Conservation (phyloP, 2,329 filamentous ascomycete species). For the Daldinia eschscholtzii region DNA sequence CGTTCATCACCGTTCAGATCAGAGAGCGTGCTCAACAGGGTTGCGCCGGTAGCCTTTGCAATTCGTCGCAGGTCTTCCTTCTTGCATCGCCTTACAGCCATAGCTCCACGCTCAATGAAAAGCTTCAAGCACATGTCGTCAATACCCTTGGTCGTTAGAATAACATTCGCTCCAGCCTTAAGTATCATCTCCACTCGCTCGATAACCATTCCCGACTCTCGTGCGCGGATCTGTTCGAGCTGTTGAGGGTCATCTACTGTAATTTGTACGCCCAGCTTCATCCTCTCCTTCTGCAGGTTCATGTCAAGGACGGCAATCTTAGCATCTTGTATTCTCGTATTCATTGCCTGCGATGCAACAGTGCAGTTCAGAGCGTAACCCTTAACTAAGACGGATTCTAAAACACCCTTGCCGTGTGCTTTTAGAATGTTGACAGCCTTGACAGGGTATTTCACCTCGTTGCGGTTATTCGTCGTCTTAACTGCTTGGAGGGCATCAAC, state of each 20-base stretch:
- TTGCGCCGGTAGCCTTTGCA: slow-evolving; percentile 94
- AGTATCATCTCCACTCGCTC: slow-evolving; percentile 97
- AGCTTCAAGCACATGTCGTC: slow-evolving; percentile 95
- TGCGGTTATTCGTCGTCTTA: slow-evolving; percentile 90
- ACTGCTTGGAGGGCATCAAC: slow-evolving; percentile 97
- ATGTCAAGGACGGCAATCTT: slow-evolving; percentile 98
- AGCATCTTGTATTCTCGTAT: slow-evolving; percentile 88
- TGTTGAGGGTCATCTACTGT: slow-evolving; percentile 98
- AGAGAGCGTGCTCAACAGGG: slow-evolving; percentile 90
- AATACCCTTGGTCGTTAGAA: slow-evolving; percentile 98
- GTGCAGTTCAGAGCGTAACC: slow-evolving; percentile 99
- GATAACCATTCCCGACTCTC: slow-evolving; percentile 92
- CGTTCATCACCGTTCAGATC: slow-evolving; percentile 98
- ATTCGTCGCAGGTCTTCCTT: slow-evolving; percentile 98
- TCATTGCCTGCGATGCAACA: slow-evolving; percentile 98
- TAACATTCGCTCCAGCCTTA: slow-evolving; percentile 95
- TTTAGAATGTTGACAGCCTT: slow-evolving; percentile 99
- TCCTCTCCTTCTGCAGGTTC: slow-evolving; percentile 98
- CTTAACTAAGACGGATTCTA: slow-evolving; percentile 91
- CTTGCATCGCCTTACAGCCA: slow-evolving; percentile 96
- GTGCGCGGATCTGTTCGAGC: slow-evolving; percentile 94
- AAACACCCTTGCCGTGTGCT: slow-evolving; percentile 92
- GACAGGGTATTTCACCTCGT: slow-evolving; percentile 95
- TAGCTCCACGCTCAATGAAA: slow-evolving; percentile 93
- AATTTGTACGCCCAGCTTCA: slow-evolving; percentile 99